phyloP scores from a whole-genome alignment of 371 early-diverging fungal genomes.

The Nematocida sp. region DNA sequence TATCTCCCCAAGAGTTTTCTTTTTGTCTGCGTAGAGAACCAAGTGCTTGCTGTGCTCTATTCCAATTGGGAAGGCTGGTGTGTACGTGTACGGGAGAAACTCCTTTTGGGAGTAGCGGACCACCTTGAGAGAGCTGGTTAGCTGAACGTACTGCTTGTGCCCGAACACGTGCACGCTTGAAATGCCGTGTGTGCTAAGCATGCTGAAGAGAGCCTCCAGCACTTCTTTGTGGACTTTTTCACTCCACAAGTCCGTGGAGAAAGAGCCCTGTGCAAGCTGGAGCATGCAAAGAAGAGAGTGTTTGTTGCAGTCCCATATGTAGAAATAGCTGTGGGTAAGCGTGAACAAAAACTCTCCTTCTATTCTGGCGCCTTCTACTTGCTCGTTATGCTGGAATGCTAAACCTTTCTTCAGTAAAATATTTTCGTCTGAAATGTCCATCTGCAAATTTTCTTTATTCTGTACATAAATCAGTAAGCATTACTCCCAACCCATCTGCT shows the following conservation, averaged over 20 bases:
- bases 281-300: slow-evolving; percentile 4
- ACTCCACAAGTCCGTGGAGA: neutral
- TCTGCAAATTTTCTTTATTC: no score
- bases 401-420: neutral
- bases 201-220: neutral
- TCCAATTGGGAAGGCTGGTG: neutral
- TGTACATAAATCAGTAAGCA: no score
- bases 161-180: neutral
- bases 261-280: neutral
- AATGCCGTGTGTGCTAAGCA: neutral
- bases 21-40: neutral
- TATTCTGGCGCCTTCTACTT: slow-evolving; percentile 1
- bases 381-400: slow-evolving; percentile 20
- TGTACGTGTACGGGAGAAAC: neutral
- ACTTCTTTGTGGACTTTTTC: neutral
- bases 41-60: neutral
- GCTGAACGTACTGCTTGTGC: neutral
- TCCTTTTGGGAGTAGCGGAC: neutral
- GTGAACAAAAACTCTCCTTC: neutral
- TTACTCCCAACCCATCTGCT: no score
- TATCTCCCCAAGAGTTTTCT: neutral
- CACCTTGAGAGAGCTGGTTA: neutral
- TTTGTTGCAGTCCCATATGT: slow-evolving; percentile 14
- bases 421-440: slow-evolving; percentile 7
- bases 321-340: neutral